Percentiles rank a stretch among this genome's conserved stretches.
phyloP scores from a whole-genome alignment of 1,284 basidiomycete genomes.

The Apiotrichum gracile region DNA sequence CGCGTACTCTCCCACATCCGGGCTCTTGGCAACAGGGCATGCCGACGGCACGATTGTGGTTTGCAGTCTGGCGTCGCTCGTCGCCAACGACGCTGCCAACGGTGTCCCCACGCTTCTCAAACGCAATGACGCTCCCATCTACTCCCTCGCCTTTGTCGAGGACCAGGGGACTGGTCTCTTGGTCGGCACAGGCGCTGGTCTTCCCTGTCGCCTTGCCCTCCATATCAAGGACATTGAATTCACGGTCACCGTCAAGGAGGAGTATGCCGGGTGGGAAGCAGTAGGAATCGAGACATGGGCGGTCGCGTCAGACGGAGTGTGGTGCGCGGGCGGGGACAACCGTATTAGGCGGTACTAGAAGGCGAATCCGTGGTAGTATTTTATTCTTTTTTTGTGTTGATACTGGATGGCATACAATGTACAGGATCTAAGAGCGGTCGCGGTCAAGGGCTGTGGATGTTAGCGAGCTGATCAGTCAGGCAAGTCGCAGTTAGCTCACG shows the following conservation, averaged over 20 bases:
- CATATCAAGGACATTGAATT: not conserved
- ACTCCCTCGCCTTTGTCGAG: slow-evolving; percentile 49
- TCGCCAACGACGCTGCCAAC: slow-evolving; percentile 39
- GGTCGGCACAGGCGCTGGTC: slow-evolving; percentile 39
- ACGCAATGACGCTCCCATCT: slow-evolving; percentile 56
- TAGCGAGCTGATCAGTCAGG: not conserved
- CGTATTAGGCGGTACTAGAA: slow-evolving; percentile 32
- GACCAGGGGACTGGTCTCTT: slow-evolving; percentile 23
- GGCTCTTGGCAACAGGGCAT: slow-evolving; percentile 60
- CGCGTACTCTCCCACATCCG: slow-evolving; percentile 48
- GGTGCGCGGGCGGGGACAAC: slow-evolving; percentile 40
- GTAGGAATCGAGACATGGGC: slow-evolving; percentile 36
- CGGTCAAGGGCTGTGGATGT: slow-evolving; percentile 12
- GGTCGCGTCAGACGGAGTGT: slow-evolving; percentile 27
- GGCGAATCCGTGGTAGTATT: too few relatives aligned
- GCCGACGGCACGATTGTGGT: slow-evolving; percentile 57
- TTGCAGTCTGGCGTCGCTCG: slow-evolving; percentile 50
- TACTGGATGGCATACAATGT: slow-evolving; percentile 13
- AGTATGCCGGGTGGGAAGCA: slow-evolving; percentile 45
- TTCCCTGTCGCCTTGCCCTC: slow-evolving; percentile 34
- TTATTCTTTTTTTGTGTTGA: not conserved
- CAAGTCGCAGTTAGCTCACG: slow-evolving; percentile 56
- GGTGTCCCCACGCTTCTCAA: slow-evolving; percentile 45
- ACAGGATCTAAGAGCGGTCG: slow-evolving; percentile 14
- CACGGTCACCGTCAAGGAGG: slow-evolving; percentile 26